Evolutionary conservation across 2,329 filamentous ascomycete species (phyloP).

Genomic region (Aspergillus brasiliensis): DNA sequence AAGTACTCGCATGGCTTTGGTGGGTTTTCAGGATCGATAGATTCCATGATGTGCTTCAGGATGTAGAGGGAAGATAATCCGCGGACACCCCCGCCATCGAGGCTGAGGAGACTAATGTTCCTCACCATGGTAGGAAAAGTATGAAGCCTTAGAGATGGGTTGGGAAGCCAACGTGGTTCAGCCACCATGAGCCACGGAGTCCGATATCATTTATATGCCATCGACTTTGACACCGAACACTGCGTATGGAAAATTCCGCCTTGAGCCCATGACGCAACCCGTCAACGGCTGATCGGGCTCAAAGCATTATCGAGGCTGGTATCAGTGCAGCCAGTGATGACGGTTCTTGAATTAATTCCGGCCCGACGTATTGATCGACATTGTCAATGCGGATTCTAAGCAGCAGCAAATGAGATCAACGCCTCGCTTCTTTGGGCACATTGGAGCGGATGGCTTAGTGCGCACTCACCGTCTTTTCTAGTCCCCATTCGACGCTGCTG

Average conservation of each 20-base stretch:
- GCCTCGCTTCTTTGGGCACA: neutral
- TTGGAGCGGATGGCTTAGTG: neutral
- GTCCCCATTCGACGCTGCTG: neutral
- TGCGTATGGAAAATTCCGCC: neutral
- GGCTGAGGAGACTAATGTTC: conserved; percentile 24
- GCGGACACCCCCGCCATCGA: conserved; percentile 47
- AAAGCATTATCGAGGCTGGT: conserved; percentile 9
- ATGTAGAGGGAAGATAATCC: conserved; percentile 43
- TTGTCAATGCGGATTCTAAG: conserved; percentile 3
- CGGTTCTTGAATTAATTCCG: neutral
- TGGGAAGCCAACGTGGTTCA: neutral
- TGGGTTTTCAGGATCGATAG: conserved; percentile 28
- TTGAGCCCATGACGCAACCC: neutral
- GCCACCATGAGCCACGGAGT: neutral
- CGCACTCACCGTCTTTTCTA: neutral
- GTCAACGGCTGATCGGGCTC: neutral
- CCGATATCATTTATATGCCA: neutral
- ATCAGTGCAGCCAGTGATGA: conserved; percentile 6
- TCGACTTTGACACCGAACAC: neutral
- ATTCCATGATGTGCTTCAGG: conserved; percentile 37
- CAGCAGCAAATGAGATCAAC: neutral
- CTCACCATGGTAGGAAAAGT: conserved; percentile 14
- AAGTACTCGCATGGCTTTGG: conserved; percentile 43
- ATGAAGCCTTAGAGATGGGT: neutral
- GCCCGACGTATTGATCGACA: conserved; percentile 6